Percentiles rank a stretch among this genome's conserved stretches.
Evolutionary conservation across 1,284 basidiomycete genomes (phyloP).

Genomic region (Waitea zeae): DNA sequence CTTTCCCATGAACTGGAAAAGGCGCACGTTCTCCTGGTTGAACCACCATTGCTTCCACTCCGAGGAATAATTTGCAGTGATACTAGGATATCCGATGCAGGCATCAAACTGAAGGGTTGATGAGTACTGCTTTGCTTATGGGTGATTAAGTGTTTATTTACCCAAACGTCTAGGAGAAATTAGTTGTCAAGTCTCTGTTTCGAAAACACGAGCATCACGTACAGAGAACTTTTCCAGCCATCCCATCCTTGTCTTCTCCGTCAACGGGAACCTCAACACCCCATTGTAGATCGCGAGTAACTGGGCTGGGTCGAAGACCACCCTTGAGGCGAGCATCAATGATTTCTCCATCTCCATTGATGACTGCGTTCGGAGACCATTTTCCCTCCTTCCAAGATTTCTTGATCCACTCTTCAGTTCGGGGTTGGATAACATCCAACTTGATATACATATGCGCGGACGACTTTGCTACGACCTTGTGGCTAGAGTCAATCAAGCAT

Average conservation of each 20-base stretch:
- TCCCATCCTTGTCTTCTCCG: slow-evolving; percentile 58
- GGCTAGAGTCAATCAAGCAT: slow-evolving; percentile 76
- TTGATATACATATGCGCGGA: slow-evolving; percentile 94
- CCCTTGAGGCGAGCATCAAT: slow-evolving; percentile 82
- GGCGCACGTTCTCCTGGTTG: slow-evolving; percentile 77
- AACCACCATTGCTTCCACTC: slow-evolving; percentile 99
- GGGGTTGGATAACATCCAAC: slow-evolving; percentile 72
- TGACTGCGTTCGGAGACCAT: slow-evolving; percentile 89
- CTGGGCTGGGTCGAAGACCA: slow-evolving; percentile 77
- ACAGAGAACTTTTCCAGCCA: slow-evolving; percentile 96
- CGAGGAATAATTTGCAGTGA: slow-evolving; percentile 89
- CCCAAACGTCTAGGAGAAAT: slow-evolving; percentile 66
- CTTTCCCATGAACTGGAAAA: slow-evolving; percentile 99
- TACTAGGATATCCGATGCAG: slow-evolving; percentile 93
- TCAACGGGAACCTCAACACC: slow-evolving; percentile 84
- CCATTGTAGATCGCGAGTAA: slow-evolving; percentile 94
- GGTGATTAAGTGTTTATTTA: slow-evolving; percentile 17
- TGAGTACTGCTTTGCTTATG: background rate
- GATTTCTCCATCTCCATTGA: slow-evolving; percentile 75
- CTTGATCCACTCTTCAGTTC: slow-evolving; percentile 82
- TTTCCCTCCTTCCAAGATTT: slow-evolving; percentile 64
- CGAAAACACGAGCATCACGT: slow-evolving; percentile 16
- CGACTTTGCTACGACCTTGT: slow-evolving; percentile 55
- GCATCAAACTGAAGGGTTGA: slow-evolving; percentile 70
- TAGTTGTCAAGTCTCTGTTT: slow-evolving; percentile 5